A percentile compares a stretch with the other conserved stretches of the same genome.
phyloP scores from a whole-genome alignment of 2,329 filamentous ascomycete species.

The Fusarium bactridioides region DNA sequence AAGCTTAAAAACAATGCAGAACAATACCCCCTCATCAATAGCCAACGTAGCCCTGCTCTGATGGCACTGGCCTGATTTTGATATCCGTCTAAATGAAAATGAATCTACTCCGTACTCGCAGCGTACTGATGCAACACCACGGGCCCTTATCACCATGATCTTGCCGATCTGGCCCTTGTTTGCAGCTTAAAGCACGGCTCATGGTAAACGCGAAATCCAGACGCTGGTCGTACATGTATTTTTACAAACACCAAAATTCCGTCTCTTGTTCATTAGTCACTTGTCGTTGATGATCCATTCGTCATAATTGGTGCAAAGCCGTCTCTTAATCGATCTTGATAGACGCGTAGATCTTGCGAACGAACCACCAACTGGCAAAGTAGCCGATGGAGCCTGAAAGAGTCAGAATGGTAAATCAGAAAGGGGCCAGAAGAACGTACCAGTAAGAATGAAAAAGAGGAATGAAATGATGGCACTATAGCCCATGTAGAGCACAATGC shows the following conservation, averaged over 20 bases:
- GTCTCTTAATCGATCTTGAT: conserved; percentile 88
- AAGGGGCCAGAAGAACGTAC: conserved; percentile 56
- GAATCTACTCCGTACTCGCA: conserved; percentile 24
- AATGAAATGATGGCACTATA: conserved; percentile 91
- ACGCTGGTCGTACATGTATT: conserved; percentile 45
- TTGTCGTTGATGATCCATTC: conserved; percentile 14
- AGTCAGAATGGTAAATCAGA: conserved; percentile 21
- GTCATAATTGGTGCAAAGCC: neutral
- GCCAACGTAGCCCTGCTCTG: conserved; percentile 21
- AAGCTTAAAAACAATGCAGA: conserved; percentile 19
- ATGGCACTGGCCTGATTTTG: conserved; percentile 15
- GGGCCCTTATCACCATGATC: neutral
- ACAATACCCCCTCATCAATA: conserved; percentile 20
- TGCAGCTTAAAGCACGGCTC: neutral
- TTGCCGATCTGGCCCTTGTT: neutral
- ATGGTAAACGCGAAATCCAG: conserved; percentile 26
- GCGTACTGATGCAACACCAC: conserved; percentile 15
- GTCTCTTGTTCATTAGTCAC: conserved; percentile 32
- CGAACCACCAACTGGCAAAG: conserved; percentile 93
- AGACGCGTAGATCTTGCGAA: conserved; percentile 92
- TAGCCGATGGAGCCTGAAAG: conserved; percentile 88
- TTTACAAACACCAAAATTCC: conserved; percentile 40
- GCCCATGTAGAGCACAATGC: conserved; percentile 89
- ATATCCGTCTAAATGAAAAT: conserved; percentile 29
- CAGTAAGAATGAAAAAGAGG: conserved; percentile 91